Percentiles rank a stretch among this genome's conserved stretches.
Conservation (phyloP, 2,329 filamentous ascomycete species). For the Tolypocladium cylindrosporum region DNA sequence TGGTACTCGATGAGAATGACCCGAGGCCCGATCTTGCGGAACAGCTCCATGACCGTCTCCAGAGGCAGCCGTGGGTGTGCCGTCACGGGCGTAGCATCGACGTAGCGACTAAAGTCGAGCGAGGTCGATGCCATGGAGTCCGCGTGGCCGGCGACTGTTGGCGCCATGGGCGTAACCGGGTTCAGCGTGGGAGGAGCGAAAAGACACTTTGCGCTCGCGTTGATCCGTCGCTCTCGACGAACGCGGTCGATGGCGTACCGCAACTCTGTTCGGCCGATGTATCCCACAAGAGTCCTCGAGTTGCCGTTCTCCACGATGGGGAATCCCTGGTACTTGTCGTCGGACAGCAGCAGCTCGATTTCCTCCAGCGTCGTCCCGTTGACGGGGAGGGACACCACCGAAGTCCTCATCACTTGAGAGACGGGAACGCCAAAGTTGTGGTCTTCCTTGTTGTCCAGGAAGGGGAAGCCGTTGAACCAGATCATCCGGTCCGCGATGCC, state of each 20-base stretch:
- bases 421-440: constrained; percentile 94
- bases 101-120: constrained; percentile 77
- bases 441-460: constrained; percentile 94
- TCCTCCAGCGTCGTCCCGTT: constrained; percentile 66
- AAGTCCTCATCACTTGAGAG: constrained; percentile 75
- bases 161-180: constrained; percentile 26
- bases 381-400: constrained; percentile 64
- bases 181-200: constrained; percentile 44
- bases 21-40: constrained; percentile 92
- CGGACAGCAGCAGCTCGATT: constrained; percentile 64
- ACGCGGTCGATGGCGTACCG: constrained; percentile 81
- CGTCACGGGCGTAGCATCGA: constrained; percentile 81
- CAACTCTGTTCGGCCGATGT: constrained; percentile 86
- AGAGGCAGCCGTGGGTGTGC: constrained; percentile 85
- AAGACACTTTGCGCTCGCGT: constrained; percentile 55
- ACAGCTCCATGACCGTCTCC: constrained; percentile 97
- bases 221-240: constrained; percentile 58
- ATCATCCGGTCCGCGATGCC: constrained; percentile 98
- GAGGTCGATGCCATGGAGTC: constrained; percentile 45
- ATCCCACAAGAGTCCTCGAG: constrained; percentile 70
- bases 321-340: constrained; percentile 84
- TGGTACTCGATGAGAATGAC: constrained; percentile 90
- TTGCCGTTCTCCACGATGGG: constrained; percentile 72
- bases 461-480: constrained; percentile 96
- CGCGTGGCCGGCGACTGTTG: constrained; percentile 44